These are phyloP conservation scores for Teunomyces pallodes DNA, from an alignment of 805 yeast species.

Conservation along the genomic window DNA sequence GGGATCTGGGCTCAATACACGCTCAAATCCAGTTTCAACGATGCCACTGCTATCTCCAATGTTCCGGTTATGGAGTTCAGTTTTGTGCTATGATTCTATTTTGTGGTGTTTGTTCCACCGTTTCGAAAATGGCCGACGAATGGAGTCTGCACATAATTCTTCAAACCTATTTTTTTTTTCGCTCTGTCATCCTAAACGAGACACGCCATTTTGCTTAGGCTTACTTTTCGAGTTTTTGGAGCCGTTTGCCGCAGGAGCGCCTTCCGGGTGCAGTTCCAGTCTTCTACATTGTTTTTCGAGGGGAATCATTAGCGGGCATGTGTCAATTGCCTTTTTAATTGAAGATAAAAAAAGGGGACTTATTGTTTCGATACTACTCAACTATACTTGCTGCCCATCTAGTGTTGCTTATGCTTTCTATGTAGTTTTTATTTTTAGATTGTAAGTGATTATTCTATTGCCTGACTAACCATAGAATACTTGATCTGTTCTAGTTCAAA, in stretches of 20 bases:
- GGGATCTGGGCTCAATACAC: background rate
- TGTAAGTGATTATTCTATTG: background rate
- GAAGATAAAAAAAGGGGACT: too few relatives aligned
- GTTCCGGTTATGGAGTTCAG: conserved; percentile 4
- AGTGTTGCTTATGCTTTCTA: background rate
- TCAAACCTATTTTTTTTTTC: background rate
- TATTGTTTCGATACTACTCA: too few relatives aligned
- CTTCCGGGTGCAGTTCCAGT: background rate
- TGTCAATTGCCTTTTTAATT: too few relatives aligned
- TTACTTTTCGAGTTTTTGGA: background rate
- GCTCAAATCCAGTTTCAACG: background rate
- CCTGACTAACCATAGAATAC: background rate
- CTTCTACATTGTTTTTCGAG: too few relatives aligned
- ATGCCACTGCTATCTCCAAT: background rate
- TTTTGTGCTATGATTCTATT: conserved; percentile 11
- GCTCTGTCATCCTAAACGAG: background rate
- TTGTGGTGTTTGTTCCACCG: conserved; percentile 7
- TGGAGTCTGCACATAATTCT: background rate
- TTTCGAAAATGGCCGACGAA: background rate
- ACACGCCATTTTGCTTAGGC: background rate
- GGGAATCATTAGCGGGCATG: too few relatives aligned
- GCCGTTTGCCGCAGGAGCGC: background rate
- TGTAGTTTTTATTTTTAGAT: background rate
- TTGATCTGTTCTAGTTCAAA: background rate
- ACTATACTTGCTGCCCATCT: background rate